Evolutionary conservation across 495 filamentous ascomycete genomes (phyloP), one percentile per base, ranked within the genome.

Genomic region (Penicillium flavigenum): DNA sequence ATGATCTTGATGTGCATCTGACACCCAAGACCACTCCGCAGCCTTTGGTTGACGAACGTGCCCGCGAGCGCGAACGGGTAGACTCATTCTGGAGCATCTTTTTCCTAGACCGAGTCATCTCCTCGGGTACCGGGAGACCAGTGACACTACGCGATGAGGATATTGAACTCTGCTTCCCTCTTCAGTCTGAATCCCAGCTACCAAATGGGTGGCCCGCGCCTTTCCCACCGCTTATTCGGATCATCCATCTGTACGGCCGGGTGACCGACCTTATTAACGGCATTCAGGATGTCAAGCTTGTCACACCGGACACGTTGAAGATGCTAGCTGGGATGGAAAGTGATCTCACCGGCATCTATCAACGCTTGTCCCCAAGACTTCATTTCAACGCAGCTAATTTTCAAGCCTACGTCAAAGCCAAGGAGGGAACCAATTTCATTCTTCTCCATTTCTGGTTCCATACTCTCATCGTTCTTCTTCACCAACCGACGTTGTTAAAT

Each of bases 391-490:
- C 86, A 16, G 75, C 80, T 49, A 92, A 92, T 67, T 91, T 92
- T 61, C 84, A 85, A 60, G 78, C 85, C 20, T 91, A 93, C 62
- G 86, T 89, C 14, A 87, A 86, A 64, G 81, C 81, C 29, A 85
- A 88, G 39, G 87, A 92, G 58, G 87, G 89, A 27, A 88, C 88
- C 11, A 92, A 88, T 46, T 95, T 93, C 57, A 87, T 92, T 51
- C 79, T 95, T n/a, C 76, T 93, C 29, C 90, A 95, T 66, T 90
- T 93, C 66, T 95, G 90, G 90, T 93, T 93, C 63, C 90, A 95
- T 63, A 88, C 90, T 0, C 72, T 93, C 41, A 91, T 95, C 54
- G 88, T 92, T 34, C 78, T 95, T 9, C 79, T 95, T 10, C 89
- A 95, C 64, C 89, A 91, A 57, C 90, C 90, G 1, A 90, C 88